Evolutionary conservation across 306 rosid genomes (phyloP), one percentile per base, ranked within the genome.

Genomic region (Corylus americana): DNA sequence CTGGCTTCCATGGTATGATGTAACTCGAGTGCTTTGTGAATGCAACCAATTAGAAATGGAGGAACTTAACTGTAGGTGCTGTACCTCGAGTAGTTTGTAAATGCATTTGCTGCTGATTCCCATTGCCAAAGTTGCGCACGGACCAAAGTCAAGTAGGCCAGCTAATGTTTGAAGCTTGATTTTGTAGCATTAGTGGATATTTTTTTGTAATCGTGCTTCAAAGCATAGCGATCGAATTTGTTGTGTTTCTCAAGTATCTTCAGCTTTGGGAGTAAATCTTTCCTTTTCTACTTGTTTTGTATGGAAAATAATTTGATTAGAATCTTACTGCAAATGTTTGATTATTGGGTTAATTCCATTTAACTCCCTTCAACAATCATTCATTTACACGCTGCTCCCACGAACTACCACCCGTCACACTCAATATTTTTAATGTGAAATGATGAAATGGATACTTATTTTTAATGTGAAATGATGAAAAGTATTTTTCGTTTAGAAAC

Each of bases 1-100:
- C 89, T 0, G 96, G 92, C 62, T 87, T 83, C 76, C 94, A 90
- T 78, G 91, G 91, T 42, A 83, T 84, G 88, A 70, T 85, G 70
- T 92, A 85, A 88, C 64, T 76, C 78, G 71, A 85, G 73, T 58
- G 27, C 68, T 49, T 16, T 61, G 62, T 7, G 50, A 74, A 50
- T 58, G 78, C 50, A 50, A 44, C 80, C 75, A 66, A 55, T 71
- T n/a, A 31, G 39, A 75, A 35, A 5, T 58, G 81, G 86, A 74
- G 83, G 71, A 75, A 74, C 82, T 73, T 73, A 76, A 71, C 78
- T 10, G 79, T 73, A 74, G 77, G 77, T 69, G 75, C 70, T 77
- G 72, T 79, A 64, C 85, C 25, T 35, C 71, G 61, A 47, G 73
- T 73, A 72, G 85, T 74, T 78, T 78, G 84, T 78, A 84, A 85